Conservation (phyloP, 1,284 basidiomycete species). For the Phellinidium pouzarii region DNA sequence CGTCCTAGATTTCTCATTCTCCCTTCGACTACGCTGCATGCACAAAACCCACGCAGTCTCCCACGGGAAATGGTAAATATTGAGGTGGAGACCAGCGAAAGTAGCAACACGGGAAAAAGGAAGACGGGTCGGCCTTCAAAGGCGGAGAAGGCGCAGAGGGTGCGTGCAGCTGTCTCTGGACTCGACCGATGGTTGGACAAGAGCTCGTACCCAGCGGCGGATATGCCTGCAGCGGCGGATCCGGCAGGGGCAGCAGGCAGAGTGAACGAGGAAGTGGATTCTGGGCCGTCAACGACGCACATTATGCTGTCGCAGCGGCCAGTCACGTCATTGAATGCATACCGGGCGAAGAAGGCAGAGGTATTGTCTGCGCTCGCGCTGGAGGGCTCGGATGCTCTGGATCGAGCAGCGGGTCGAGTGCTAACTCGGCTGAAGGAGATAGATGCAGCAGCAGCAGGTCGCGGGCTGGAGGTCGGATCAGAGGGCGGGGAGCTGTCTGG, state of each 20-base stretch:
- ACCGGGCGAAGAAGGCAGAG: conserved; percentile 34
- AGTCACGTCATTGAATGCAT: conserved; percentile 31
- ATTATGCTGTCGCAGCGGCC: conserved; percentile 34
- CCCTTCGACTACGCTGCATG: conserved; percentile 42
- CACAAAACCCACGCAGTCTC: conserved; percentile 52
- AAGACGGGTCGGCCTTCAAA: conserved; percentile 64
- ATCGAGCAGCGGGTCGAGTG: conserved; percentile 41
- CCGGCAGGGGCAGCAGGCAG: conserved; percentile 9
- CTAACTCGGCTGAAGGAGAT: conserved; percentile 47
- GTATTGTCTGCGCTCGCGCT: conserved; percentile 33
- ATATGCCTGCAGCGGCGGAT: conserved; percentile 10
- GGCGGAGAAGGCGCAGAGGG: conserved; percentile 49
- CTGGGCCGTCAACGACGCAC: conserved; percentile 26
- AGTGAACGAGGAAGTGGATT: background rate
- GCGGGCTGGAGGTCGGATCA: conserved; percentile 35
- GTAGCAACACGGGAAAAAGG: conserved; percentile 27
- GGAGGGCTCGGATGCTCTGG: conserved; percentile 24
- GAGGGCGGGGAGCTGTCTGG: conserved; percentile 41
- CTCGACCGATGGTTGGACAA: conserved; percentile 49
- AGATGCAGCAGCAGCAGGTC: conserved; percentile 37
- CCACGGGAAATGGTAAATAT: conserved; percentile 56
- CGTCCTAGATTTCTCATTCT: conserved; percentile 48
- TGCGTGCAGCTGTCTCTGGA: conserved; percentile 41
- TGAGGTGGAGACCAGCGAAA: conserved; percentile 21
- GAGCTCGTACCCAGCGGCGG: conserved; percentile 24